Evolutionary conservation across 2,329 filamentous ascomycete genomes (phyloP).

Genomic region (Dissoconium aciculare): DNA sequence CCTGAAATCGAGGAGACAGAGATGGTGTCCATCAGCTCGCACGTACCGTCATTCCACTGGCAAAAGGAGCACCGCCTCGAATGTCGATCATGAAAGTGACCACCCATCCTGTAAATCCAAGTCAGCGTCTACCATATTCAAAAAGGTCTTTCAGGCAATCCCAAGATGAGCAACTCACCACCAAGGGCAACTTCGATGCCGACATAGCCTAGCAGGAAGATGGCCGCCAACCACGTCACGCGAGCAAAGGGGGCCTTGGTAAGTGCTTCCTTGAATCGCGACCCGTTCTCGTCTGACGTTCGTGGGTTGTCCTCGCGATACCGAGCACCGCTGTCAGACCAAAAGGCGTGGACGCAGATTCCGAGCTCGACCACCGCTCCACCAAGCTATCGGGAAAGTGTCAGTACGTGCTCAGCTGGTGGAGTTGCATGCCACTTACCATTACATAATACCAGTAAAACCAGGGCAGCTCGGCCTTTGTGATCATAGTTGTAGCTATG

Average conservation of each 20-base stretch:
- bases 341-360: constrained; percentile 43
- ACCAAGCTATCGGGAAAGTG: constrained; percentile 31
- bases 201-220: constrained; percentile 66
- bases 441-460: constrained; percentile 65
- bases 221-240: constrained; percentile 57
- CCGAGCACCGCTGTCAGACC: constrained; percentile 42
- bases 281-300: constrained; percentile 30
- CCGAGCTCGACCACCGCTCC: constrained; percentile 42
- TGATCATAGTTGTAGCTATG: constrained; percentile 58
- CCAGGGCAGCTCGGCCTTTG: constrained; percentile 48
- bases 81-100: constrained; percentile 76
- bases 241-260: constrained; percentile 30
- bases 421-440: constrained; percentile 28
- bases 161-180: constrained; percentile 22
- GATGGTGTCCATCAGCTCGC: too few relatives aligned
- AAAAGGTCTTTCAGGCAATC: background rate
- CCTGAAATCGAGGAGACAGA: too few relatives aligned
- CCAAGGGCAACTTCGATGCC: constrained; percentile 62
- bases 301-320: constrained; percentile 40
- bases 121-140: too few relatives aligned
- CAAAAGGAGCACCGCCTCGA: constrained; percentile 52
- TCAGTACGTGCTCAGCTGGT: background rate
- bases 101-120: constrained; percentile 47
- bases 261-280: constrained; percentile 39
- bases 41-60: constrained; percentile 39